Evolutionary conservation across 2,329 filamentous ascomycete genomes (phyloP).

Genomic region (Truncatella angustata): DNA sequence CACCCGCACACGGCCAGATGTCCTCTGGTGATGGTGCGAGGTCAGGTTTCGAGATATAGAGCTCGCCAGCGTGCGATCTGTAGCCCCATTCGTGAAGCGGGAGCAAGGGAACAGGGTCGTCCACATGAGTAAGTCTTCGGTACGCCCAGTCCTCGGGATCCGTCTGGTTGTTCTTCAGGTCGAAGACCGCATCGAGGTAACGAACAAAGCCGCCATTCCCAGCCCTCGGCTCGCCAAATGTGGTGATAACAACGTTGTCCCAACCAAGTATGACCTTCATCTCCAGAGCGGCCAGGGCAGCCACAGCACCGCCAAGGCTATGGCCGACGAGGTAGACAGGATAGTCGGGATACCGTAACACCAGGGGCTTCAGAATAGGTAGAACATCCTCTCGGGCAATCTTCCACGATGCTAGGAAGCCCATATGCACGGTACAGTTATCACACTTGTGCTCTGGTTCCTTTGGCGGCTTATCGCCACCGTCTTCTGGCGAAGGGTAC

Average conservation of each 20-base stretch:
- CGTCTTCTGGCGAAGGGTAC: conserved; percentile 63
- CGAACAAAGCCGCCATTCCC: conserved; percentile 56
- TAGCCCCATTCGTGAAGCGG: conserved; percentile 90
- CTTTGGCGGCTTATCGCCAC: conserved; percentile 29
- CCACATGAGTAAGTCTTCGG: conserved; percentile 78
- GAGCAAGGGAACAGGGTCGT: conserved; percentile 86
- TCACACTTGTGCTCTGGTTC: conserved; percentile 58
- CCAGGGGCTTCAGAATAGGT: conserved; percentile 60
- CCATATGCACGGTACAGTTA: conserved; percentile 90
- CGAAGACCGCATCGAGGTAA: conserved; percentile 55
- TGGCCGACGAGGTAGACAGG: conserved; percentile 81
- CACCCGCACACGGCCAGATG: conserved; percentile 68
- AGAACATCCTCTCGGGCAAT: conserved; percentile 70
- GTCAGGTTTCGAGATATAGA: conserved; percentile 73
- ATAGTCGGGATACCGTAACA: conserved; percentile 65
- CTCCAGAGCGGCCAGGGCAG: conserved; percentile 82
- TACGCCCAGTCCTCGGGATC: conserved; percentile 46
- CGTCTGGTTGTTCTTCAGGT: conserved; percentile 32
- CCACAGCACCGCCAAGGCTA: conserved; percentile 88
- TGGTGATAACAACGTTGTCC: conserved; percentile 74
- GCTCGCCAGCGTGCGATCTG: conserved; percentile 78
- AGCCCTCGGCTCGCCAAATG: conserved; percentile 82
- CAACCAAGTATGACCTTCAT: conserved; percentile 70
- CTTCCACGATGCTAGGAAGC: conserved; percentile 84
- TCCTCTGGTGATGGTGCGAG: conserved; percentile 69